A percentile compares a stretch with the other conserved stretches of the same genome.
phyloP scores from a whole-genome alignment of 1,284 basidiomycete species.

The Schizophyllum commune region DNA sequence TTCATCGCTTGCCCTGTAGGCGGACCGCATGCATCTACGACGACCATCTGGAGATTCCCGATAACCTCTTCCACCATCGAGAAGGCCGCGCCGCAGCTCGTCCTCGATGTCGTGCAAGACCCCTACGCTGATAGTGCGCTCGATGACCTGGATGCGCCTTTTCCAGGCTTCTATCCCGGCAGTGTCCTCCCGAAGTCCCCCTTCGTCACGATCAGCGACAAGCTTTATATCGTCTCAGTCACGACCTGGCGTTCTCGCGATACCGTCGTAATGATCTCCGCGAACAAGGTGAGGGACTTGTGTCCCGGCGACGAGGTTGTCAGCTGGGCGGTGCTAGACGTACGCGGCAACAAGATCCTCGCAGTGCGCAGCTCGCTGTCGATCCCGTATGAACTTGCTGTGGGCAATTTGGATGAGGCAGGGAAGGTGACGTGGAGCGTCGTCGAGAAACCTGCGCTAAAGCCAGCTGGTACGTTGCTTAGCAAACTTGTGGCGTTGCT shows the following conservation, averaged over 20 bases:
- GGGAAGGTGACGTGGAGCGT: conserved; percentile 31
- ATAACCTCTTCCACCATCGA: not conserved
- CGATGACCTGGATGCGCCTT: conserved; percentile 19
- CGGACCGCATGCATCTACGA: conserved; percentile 55
- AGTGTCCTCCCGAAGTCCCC: conserved; percentile 37
- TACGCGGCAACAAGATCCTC: conserved; percentile 38
- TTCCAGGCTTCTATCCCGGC: conserved; percentile 59
- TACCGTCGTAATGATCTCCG: conserved; percentile 37
- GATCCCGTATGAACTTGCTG: conserved; percentile 41
- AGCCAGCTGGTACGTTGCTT: conserved; percentile 27
- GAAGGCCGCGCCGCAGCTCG: not conserved
- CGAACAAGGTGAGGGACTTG: conserved; percentile 29
- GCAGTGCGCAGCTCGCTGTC: conserved; percentile 44
- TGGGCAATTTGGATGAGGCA: conserved; percentile 29
- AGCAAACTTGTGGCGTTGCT: not conserved
- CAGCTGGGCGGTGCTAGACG: conserved; percentile 46
- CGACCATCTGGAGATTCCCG: conserved; percentile 36
- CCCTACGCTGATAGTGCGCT: conserved; percentile 28
- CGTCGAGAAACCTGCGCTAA: conserved; percentile 33
- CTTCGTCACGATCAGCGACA: conserved; percentile 27
- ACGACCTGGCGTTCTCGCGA: conserved; percentile 47
- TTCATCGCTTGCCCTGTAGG: conserved; percentile 52
- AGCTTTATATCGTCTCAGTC: conserved; percentile 31
- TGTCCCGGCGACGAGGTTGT: conserved; percentile 31
- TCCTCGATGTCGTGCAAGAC: conserved; percentile 27